These are phyloP conservation scores for Hordeum pubiflorum DNA, from an alignment of 202 grass and related monocot genomes.

Conservation along the genomic window DNA sequence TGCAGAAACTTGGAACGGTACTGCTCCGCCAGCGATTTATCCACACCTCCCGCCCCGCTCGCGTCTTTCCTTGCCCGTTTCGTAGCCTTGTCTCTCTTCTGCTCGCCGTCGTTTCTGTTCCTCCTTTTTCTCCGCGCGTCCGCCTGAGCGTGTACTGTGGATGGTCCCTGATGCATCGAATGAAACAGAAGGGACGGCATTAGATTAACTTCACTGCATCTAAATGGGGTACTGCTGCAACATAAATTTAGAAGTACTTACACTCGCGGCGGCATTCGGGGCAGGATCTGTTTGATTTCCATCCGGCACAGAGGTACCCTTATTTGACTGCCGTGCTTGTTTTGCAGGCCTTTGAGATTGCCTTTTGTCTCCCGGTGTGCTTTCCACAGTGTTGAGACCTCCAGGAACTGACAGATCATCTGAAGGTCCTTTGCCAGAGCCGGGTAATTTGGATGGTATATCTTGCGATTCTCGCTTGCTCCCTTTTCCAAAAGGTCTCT, in stretches of 20 bases:
- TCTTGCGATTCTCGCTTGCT: slow-evolving; percentile 31
- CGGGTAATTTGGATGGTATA: slow-evolving; percentile 24
- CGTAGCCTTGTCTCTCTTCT: slow-evolving; percentile 24
- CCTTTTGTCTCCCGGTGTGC: background rate
- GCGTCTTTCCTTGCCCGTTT: slow-evolving; percentile 43
- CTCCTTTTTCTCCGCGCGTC: slow-evolving; percentile 38
- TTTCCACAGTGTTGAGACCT: background rate
- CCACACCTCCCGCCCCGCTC: slow-evolving; percentile 35
- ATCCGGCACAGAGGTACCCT: slow-evolving; percentile 15
- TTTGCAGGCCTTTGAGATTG: slow-evolving; percentile 31
- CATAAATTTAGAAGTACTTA: slow-evolving; percentile 15
- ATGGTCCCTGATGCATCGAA: slow-evolving; percentile 34
- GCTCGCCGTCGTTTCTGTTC: slow-evolving; percentile 32
- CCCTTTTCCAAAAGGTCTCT: slow-evolving; percentile 35
- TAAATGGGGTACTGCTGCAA: background rate
- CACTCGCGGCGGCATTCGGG: slow-evolving; percentile 19
- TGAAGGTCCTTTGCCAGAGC: slow-evolving; percentile 14
- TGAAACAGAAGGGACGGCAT: background rate
- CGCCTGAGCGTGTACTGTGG: background rate
- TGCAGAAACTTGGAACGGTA: slow-evolving; percentile 75
- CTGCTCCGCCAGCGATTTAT: slow-evolving; percentile 61
- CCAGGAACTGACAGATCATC: slow-evolving; percentile 5
- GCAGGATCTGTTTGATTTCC: background rate
- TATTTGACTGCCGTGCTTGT: slow-evolving; percentile 37
- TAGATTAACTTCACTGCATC: background rate